A percentile compares a stretch with the other conserved stretches of the same genome.
These are phyloP conservation scores for Isabelozyma pseudorhagii DNA, from an alignment of 805 yeast species.

Conservation along the genomic window DNA sequence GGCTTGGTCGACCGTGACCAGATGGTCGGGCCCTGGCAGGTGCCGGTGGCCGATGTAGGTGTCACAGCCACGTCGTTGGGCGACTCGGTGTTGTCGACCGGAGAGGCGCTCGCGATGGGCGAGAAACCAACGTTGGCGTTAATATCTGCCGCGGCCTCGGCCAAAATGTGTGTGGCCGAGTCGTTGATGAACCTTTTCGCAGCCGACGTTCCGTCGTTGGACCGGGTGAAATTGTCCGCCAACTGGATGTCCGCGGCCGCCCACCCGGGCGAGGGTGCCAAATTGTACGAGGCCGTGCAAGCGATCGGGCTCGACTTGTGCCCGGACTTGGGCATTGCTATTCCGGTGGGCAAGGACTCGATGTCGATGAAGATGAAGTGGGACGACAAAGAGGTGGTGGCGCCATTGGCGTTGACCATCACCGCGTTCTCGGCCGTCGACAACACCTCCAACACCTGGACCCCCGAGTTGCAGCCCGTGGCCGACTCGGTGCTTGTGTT, in stretches of 20 bases:
- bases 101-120: slow-evolving; percentile 98
- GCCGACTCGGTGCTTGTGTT: slow-evolving; percentile 65
- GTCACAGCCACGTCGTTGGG: slow-evolving; percentile 91
- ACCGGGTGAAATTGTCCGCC: slow-evolving; percentile 82
- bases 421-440: slow-evolving; percentile 90
- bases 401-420: slow-evolving; percentile 88
- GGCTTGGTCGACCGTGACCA: slow-evolving; percentile 97
- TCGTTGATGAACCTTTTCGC: slow-evolving; percentile 84
- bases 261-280: slow-evolving; percentile 92
- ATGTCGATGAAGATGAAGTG: slow-evolving; percentile 99
- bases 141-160: slow-evolving; percentile 85
- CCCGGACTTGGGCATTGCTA: slow-evolving; percentile 85
- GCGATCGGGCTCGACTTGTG: slow-evolving; percentile 94
- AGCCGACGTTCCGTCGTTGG: slow-evolving; percentile 76
- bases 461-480: slow-evolving; percentile 69
- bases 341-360: slow-evolving; percentile 98
- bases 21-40: slow-evolving; percentile 99
- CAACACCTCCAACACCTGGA: slow-evolving; percentile 90
- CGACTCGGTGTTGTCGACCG: slow-evolving; percentile 64
- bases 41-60: slow-evolving; percentile 97
- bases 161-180: slow-evolving; percentile 95
- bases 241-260: slow-evolving; percentile 99
- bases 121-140: slow-evolving; percentile 91
- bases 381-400: slow-evolving; percentile 87
- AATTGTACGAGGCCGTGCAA: slow-evolving; percentile 93